Evolutionary conservation across 2,329 filamentous ascomycete species (phyloP).

Genomic region (Helotiales sp.): DNA sequence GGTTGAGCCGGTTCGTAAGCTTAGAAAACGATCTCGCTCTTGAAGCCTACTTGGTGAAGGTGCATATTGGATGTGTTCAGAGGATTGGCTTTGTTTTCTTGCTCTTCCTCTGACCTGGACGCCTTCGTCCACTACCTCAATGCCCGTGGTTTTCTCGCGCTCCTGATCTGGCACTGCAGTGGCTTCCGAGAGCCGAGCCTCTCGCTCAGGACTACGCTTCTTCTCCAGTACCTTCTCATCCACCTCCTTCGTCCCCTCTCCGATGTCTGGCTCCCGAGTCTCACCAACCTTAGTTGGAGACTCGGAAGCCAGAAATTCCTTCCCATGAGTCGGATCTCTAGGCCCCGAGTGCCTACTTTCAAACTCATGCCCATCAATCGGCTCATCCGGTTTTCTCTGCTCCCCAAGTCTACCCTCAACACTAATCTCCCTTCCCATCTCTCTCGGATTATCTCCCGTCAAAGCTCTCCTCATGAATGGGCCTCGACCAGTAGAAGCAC

Average conservation of each 20-base stretch:
- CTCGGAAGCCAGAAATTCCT: neutral
- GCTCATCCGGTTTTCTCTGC: conserved; percentile 3
- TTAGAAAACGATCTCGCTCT: conserved; percentile 15
- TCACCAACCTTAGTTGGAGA: neutral
- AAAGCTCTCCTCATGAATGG: neutral
- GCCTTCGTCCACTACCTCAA: neutral
- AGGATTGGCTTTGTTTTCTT: neutral
- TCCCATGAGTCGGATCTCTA: conserved; percentile 9
- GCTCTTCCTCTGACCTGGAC: neutral
- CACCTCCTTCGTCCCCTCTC: neutral
- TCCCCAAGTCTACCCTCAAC: neutral
- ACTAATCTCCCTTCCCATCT: no score
- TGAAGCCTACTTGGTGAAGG: neutral
- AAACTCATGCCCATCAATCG: conserved; percentile 10
- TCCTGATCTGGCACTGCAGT: neutral
- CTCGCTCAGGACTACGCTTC: neutral
- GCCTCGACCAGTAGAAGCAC: neutral
- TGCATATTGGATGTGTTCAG: conserved; percentile 12
- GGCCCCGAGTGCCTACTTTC: conserved; percentile 20
- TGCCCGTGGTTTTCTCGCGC: neutral
- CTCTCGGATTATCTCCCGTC: no score
- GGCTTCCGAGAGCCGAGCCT: neutral
- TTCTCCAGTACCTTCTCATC: neutral
- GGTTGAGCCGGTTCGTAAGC: conserved; percentile 18
- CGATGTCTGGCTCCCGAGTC: neutral